Evolutionary conservation across 2,329 filamentous ascomycete genomes (phyloP).

Genomic region (Fusarium sp.): DNA sequence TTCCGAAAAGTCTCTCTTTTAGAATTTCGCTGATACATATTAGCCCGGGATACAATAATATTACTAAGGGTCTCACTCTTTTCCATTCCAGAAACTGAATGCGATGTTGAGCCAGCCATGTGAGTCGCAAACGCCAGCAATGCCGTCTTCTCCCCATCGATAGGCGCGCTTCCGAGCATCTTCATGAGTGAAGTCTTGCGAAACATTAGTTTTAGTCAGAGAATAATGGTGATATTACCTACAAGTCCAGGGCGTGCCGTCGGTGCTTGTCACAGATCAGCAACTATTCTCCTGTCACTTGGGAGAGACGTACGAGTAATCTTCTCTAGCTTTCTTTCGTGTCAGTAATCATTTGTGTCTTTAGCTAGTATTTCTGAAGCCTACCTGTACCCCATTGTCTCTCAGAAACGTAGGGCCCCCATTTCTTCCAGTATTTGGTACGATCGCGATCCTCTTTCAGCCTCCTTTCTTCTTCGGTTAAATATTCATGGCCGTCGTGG

Average conservation of each 20-base stretch:
- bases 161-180: conserved; percentile 89
- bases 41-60: too few relatives aligned
- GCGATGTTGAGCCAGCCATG: conserved; percentile 92
- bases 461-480: conserved; percentile 90
- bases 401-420: conserved; percentile 94
- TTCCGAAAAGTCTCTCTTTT: conserved; percentile 93
- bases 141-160: conserved; percentile 96
- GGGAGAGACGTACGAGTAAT: conserved; percentile 67
- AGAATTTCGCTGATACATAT: conserved; percentile 76
- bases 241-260: conserved; percentile 97
- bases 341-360: not conserved
- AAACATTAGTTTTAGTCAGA: conserved; percentile 16
- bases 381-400: conserved; percentile 93
- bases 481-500: conserved; percentile 86
- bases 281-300: not conserved
- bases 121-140: conserved; percentile 91
- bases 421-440: conserved; percentile 97
- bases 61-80: conserved; percentile 72
- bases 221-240: conserved; percentile 55
- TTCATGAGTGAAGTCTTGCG: conserved; percentile 89
- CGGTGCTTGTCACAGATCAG: conserved; percentile 60
- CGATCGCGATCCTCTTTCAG: conserved; percentile 86
- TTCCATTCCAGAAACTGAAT: conserved; percentile 97
- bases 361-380: conserved; percentile 45
- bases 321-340: conserved; percentile 76